phyloP scores from a whole-genome alignment of 1,284 basidiomycete genomes.

The Fereydounia khargensis region DNA sequence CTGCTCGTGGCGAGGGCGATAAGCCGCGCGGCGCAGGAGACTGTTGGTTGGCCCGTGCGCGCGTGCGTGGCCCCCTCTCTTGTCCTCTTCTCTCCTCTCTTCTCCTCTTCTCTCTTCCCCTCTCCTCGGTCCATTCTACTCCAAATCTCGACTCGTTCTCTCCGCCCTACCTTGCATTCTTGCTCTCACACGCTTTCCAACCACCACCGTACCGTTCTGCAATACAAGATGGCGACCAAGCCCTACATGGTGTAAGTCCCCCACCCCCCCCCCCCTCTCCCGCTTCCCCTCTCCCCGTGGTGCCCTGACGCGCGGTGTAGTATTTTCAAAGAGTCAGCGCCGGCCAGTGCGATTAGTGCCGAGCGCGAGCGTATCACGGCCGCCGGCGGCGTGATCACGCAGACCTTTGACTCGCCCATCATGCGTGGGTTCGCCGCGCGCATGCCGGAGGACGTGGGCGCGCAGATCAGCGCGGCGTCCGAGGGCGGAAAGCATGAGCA shows the following conservation, averaged over 20 bases:
- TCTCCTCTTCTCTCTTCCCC: no score
- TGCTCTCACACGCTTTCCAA: slow-evolving; percentile 10
- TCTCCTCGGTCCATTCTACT: no score
- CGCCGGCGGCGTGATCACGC: slow-evolving; percentile 43
- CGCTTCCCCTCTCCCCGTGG: not conserved
- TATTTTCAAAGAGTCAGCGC: slow-evolving; percentile 42
- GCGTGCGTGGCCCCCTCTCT: no score
- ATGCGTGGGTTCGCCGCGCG: slow-evolving; percentile 47
- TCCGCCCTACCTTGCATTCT: no score
- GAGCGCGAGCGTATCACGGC: slow-evolving; percentile 32
- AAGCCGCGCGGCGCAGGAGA: no score
- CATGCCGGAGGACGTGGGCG: slow-evolving; percentile 27
- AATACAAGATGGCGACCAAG: no score
- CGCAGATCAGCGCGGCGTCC: slow-evolving; percentile 23
- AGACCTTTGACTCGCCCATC: slow-evolving; percentile 44
- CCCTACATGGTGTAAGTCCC: slow-evolving; percentile 42
- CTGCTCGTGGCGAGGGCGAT: no score
- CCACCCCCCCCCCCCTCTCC: not conserved
- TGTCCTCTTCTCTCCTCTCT: no score
- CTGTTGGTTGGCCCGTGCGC: no score
- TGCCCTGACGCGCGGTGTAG: slow-evolving; percentile 13
- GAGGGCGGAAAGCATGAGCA: slow-evolving; percentile 37
- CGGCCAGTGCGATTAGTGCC: slow-evolving; percentile 32
- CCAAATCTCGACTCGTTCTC: no score
- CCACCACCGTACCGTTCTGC: no score